These are phyloP conservation scores for Pinus taeda DNA, from an alignment of 75 land plant species.

Conservation along the genomic window DNA sequence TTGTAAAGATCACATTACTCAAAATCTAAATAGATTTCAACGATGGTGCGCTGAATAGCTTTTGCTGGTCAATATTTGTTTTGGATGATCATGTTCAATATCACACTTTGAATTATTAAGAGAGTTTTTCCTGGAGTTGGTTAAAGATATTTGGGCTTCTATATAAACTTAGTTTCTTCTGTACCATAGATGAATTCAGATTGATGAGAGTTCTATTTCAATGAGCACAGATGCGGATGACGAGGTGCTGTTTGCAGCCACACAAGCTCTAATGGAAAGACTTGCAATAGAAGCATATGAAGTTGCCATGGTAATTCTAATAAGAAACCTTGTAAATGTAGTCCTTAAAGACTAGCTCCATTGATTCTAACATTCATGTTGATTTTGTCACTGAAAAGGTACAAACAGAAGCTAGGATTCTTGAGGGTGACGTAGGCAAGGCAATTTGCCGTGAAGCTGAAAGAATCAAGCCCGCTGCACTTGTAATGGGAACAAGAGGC, in stretches of 20 bases:
- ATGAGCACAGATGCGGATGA: conserved; percentile 27
- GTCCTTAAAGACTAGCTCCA: background rate
- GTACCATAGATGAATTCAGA: background rate
- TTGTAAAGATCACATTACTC: background rate
- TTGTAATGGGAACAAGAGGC: conserved; percentile 79
- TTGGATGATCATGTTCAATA: background rate
- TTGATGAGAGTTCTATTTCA: conserved; percentile 3
- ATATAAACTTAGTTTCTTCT: background rate
- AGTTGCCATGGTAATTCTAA: conserved; percentile 62
- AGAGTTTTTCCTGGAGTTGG: background rate
- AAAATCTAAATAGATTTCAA: background rate
- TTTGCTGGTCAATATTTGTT: too few species aligned
- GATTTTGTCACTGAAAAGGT: conserved; percentile 25
- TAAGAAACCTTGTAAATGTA: background rate
- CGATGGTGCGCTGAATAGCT: background rate
- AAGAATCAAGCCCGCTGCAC: conserved; percentile 74
- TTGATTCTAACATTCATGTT: background rate
- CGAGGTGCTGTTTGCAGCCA: conserved; percentile 31
- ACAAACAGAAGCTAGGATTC: conserved; percentile 45
- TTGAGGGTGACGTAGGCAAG: conserved; percentile 78
- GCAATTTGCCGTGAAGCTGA: conserved; percentile 72
- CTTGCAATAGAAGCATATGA: conserved; percentile 66
- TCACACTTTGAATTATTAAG: background rate
- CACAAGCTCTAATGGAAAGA: conserved; percentile 59
- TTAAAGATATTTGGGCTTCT: background rate